Base-by-base conservation (phyloP, 2,329 filamentous ascomycete genomes). In the Diaporthe batatas region DNA sequence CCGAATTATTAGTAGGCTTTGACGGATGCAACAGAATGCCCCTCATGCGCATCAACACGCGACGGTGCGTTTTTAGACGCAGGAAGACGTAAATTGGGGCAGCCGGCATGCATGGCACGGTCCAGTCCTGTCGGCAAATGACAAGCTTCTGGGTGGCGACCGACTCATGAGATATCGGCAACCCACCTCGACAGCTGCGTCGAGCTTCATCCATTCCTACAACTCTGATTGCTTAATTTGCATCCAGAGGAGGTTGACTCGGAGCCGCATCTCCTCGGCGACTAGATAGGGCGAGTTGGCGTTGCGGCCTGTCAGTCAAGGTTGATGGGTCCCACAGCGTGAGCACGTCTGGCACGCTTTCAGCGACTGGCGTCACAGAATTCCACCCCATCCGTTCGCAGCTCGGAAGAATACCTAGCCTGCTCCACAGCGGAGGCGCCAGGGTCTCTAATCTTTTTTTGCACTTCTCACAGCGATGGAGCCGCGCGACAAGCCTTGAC, bases 401-500 rank as follows among this genome's bases (percentile, higher is more conserved):
- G 54, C 54, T 39, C 54, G 54, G 68, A 39, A 58, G 42, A 62
- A 53, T 53, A 57, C 36, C 49, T 57, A 68, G 65, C 57, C 55
- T 54, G 36, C 69, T 25, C 62, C 49, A 68, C 36, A 7, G 21
- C 25, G 62, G 70, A 72, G 59, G 59, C 62, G 70, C 69, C 69
- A 53, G 69, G 70, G 36, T 44, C 34, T 44, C 8, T 23, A 21
- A 21, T 18, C 12, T 53, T 7, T 53, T 18, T 62, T 62, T 53
- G 39, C 6, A n/a, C 16, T 62, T 62, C 44, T 53, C 12, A 34
- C 16, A 16, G 42, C 39, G 23, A 49, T 42, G 71, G 65, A 64
- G 65, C 71, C 71, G 71, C 71, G 71, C 65, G 71, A 72, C 71
- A 70, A 72, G 64, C 55, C 55, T 39, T 70, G 44, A 36, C 47